Conservation (phyloP, 2,329 filamentous ascomycete species). For the Beauveria sp. region DNA sequence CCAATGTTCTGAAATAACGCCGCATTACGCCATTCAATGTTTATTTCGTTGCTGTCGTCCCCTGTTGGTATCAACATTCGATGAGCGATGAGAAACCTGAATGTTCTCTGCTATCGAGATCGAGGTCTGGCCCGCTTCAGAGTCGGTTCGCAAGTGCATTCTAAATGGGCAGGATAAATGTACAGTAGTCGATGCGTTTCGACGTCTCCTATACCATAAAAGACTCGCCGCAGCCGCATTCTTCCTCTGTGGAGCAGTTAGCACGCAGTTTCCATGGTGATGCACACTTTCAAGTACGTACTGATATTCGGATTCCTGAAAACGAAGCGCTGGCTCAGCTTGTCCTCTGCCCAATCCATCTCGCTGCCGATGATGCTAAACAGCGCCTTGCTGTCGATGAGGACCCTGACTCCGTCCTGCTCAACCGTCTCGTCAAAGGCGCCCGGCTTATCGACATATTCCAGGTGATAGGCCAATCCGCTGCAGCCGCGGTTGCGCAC, state of each 20-base stretch:
- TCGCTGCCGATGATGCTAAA: slow-evolving; percentile 98
- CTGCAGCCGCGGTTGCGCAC: slow-evolving; percentile 93
- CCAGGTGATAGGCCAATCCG: slow-evolving; percentile 84
- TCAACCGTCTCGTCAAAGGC: slow-evolving; percentile 87
- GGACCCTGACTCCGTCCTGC: slow-evolving; percentile 89
- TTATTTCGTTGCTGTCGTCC: slow-evolving; percentile 3
- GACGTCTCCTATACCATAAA: slow-evolving; percentile 64
- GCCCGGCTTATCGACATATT: slow-evolving; percentile 88
- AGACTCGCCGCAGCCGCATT: slow-evolving; percentile 93
- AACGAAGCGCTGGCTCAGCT: slow-evolving; percentile 83
- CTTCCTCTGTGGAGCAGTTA: slow-evolving; percentile 62
- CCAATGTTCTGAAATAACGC: not conserved
- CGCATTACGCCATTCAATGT: slow-evolving; percentile 6
- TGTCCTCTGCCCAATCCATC: slow-evolving; percentile 99
- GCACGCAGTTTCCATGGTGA: slow-evolving; percentile 8
- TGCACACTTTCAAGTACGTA: slow-evolving; percentile 42
- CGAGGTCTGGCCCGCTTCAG: not conserved
- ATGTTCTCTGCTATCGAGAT: not conserved
- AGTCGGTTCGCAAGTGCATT: not conserved
- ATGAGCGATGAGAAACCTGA: not conserved
- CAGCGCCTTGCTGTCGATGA: slow-evolving; percentile 94
- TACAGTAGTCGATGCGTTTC: not conserved
- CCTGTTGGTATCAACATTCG: not conserved
- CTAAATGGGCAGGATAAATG: not conserved
- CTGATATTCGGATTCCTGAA: slow-evolving; percentile 98